Conservation (phyloP, 1,284 basidiomycete species). For the Wolfiporia cocos region DNA sequence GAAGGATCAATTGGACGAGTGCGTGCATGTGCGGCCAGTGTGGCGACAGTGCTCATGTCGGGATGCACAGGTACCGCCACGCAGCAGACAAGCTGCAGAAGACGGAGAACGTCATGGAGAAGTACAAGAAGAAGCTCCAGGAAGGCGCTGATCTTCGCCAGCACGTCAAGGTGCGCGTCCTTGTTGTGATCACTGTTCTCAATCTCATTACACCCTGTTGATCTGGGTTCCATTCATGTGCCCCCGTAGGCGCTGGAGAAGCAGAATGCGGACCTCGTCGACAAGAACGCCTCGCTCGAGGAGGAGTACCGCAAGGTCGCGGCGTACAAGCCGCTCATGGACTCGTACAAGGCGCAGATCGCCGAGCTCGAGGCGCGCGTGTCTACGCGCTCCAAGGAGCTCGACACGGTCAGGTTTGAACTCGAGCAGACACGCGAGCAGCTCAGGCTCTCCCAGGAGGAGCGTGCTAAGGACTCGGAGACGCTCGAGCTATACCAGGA, state of each 20-base stretch:
- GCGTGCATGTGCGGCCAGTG: background rate
- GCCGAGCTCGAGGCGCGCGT: constrained; percentile 73
- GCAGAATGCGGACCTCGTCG: constrained; percentile 88
- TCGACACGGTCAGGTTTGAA: constrained; percentile 68
- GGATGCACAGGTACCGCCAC: constrained; percentile 65
- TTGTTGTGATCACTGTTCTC: constrained; percentile 1
- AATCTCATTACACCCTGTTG: constrained; percentile 4
- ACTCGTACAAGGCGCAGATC: constrained; percentile 89
- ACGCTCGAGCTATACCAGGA: constrained; percentile 89
- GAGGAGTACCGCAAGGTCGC: constrained; percentile 87
- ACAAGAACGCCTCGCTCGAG: constrained; percentile 87
- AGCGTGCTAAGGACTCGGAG: constrained; percentile 77
- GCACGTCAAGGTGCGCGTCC: constrained; percentile 65
- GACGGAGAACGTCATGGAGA: constrained; percentile 96
- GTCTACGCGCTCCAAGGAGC: constrained; percentile 60
- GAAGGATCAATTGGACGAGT: constrained; percentile 93
- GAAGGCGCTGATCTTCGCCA: constrained; percentile 87
- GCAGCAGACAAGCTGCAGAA: constrained; percentile 88
- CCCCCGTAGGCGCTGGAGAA: constrained; percentile 74
- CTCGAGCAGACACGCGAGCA: constrained; percentile 70
- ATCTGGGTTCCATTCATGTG: background rate
- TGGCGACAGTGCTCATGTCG: constrained; percentile 1
- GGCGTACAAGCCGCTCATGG: constrained; percentile 85
- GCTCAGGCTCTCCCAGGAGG: constrained; percentile 63
- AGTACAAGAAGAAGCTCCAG: constrained; percentile 98